Evolutionary conservation across 169 alveolate species (phyloP), one percentile per base, ranked within the genome.

Genomic region (Eimeria praecox): DNA sequence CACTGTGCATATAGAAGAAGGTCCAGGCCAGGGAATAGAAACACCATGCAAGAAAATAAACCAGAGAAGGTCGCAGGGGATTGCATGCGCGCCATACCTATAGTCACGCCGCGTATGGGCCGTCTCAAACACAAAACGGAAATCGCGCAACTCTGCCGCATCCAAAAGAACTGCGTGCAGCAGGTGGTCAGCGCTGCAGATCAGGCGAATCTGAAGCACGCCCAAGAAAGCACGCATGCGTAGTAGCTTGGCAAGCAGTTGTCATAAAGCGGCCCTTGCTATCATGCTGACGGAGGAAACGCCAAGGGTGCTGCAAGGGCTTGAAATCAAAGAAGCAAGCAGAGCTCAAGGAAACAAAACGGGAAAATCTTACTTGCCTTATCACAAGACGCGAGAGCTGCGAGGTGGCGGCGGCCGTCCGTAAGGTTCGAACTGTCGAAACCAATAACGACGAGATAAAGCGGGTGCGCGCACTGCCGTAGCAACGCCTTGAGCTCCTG

Each of bases 141-240:
- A 75, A 44, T 56, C 80, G 40, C 91, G 82, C 46, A 75, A 66
- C 92, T 77, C 92, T 18, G 95, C 90, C 22, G 91, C 91, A 64
- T 80, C 95, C 33, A 92, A n/a, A 33, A 92, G 95, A 40, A 75
- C 71, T 49, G 89, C 91, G 77, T 92, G 95, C 83, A 46, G 42
- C 9, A 49, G n/a, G 38, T 92, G 95, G 85, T 92, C 91, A 22
- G 95, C 95, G 91, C 92, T 92, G 91, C 95, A 75, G 54, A 92
- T 62, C 16, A 92, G 69, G 73, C 87, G 90, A n/a, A 92, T 62
- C 95, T 92, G 82, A 52, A 62, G 5, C 35, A 33, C 27, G 86
- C 87, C 42, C 35, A 42, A 71, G 46, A 52, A 49, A 82, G 16
- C 5, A 42, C 73, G n/a, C 66, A 82, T 24, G 87, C 40, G 42